Conservation (phyloP, 345 rosid genomes). For the Aegle marmelos region DNA sequence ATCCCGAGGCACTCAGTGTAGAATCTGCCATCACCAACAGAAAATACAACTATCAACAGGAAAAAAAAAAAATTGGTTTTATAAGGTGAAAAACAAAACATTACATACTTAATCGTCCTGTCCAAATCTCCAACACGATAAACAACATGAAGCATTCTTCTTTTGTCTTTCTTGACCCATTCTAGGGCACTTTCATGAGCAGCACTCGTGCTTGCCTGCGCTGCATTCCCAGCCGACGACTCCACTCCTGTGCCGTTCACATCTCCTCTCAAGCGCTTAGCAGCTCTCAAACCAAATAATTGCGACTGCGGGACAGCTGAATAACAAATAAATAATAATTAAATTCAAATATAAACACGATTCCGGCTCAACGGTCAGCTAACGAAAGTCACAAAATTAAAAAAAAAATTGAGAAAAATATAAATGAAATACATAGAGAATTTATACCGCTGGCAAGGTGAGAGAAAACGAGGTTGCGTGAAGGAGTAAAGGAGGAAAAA, state of each 20-base stretch:
- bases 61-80: not conserved
- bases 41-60: not conserved
- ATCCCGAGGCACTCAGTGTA: conserved; percentile 96
- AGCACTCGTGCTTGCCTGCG: conserved; percentile 61
- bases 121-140: conserved; percentile 98
- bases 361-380: not conserved
- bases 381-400: not conserved
- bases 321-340: conserved; percentile 9
- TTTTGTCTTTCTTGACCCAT: conserved; percentile 71
- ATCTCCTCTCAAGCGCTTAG: conserved; percentile 49
- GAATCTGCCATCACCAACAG: conserved; percentile 49
- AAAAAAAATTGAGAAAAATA: not conserved
- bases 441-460: conserved; percentile 46
- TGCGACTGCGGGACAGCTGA: conserved; percentile 64
- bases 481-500: conserved; percentile 29
- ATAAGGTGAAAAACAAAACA: not conserved
- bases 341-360: not conserved
- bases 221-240: conserved; percentile 51
- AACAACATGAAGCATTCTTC: conserved; percentile 94
- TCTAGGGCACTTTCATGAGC: conserved; percentile 57
- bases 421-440: not conserved
- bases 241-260: conserved; percentile 36
- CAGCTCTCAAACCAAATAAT: conserved; percentile 39
- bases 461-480: conserved; percentile 43
- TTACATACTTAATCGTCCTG: conserved; percentile 73